Percentiles rank a stretch among this genome's conserved stretches.
Evolutionary conservation across 306 rosid genomes (phyloP).

Genomic region (Cucurbita ficifolia): DNA sequence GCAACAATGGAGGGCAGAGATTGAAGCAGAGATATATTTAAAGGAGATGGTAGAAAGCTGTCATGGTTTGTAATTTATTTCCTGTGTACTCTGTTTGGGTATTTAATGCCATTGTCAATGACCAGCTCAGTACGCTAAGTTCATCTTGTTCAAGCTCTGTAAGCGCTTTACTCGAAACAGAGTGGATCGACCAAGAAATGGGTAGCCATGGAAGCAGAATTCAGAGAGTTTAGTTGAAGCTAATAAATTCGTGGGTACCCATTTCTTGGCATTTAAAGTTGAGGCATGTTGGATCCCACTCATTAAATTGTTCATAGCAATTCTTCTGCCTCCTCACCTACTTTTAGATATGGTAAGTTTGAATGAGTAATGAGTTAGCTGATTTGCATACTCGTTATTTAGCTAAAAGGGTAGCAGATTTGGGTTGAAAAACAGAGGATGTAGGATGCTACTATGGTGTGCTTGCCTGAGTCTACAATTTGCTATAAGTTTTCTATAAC

Average conservation of each 20-base stretch:
- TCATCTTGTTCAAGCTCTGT: not conserved
- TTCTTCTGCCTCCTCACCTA: not conserved
- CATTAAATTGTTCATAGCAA: not conserved
- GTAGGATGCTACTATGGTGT: not conserved
- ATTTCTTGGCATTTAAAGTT: not conserved
- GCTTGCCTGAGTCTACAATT: not conserved
- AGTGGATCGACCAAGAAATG: not conserved
- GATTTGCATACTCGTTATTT: not conserved
- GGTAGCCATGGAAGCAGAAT: not conserved
- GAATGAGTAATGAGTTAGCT: not conserved
- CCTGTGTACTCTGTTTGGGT: not conserved
- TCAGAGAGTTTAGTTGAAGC: no score
- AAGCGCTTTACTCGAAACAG: not conserved
- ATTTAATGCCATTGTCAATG: not conserved
- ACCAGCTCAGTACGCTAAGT: not conserved
- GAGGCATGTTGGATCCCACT: not conserved
- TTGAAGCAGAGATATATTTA: no score
- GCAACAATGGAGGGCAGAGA: not conserved
- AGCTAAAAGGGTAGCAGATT: not conserved
- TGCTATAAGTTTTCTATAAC: no score
- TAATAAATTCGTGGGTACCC: not conserved
- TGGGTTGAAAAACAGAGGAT: not conserved
- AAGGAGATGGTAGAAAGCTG: not conserved
- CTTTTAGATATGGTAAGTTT: not conserved
- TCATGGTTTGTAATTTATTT: not conserved